Base-by-base conservation (phyloP, 331 rosid genomes). In the Spiraea crenata region DNA sequence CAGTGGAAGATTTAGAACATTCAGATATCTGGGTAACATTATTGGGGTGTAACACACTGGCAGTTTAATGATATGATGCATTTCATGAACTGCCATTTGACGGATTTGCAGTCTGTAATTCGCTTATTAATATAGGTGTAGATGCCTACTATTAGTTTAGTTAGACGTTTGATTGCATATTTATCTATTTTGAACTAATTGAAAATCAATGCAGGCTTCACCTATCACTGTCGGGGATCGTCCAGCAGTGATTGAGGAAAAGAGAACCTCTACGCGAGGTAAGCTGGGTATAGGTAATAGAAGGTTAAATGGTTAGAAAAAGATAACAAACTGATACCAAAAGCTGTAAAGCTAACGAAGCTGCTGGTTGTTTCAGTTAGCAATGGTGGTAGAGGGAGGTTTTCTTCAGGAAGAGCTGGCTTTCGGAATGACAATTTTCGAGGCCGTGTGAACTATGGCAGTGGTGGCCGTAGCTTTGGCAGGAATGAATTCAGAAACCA, bases 261-360 rank as follows among this genome's bases (percentile, higher is more conserved):
- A 95, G 82, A 91, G 89, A 85, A 89, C 99, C 51, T 85, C 92
- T 16, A 95, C 97, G 49, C 88, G 97, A 82, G 99, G 99, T 91
- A 85, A 74, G 63, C 58, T 46, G n/a, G 64, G 13, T 61, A 3
- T 12, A 1, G 34, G 38, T 10, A 65, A 37, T 59, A 35, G 64
- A 59, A 59, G 62, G 12, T 37, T 37, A 44, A 16, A 6, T 35
- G 64, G 25, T 37, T 6, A 61, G 17, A 61, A 1, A 34, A 2
- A 34, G n/a, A 41, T 5, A 42, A 7, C 7, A 42, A 39, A 5
- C 49, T n/a, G 13, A 4, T 3, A 57, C 57, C 20, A 39, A 16
- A 20, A 10, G 19, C 9, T 46, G 57, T n/a, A 31, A 19, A 70
- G 15, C 57, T 70, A 48, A 70, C 19, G 1, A 57, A 16, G 56